Evolutionary conservation across 306 rosid species (phyloP).

Genomic region (Sicyos edulis): DNA sequence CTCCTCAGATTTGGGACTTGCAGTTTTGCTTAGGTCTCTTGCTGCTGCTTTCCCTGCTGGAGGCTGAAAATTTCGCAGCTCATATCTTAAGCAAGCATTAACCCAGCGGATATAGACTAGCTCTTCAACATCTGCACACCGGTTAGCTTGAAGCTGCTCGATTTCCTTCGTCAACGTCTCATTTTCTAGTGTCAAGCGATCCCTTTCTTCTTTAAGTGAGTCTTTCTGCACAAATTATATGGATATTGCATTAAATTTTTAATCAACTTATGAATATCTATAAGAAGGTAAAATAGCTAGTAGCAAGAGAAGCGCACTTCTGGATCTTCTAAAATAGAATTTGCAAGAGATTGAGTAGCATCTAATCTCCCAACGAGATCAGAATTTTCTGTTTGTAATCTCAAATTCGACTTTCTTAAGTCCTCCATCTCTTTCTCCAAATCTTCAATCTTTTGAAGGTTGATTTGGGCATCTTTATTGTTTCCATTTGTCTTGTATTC

Average conservation of each 20-base stretch:
- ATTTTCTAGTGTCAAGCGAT: constrained; percentile 40
- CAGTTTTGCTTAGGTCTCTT: constrained; percentile 66
- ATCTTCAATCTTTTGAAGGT: constrained; percentile 45
- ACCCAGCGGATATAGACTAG: constrained; percentile 83
- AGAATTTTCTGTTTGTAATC: constrained; percentile 51
- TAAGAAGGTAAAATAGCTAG: constrained; percentile 10
- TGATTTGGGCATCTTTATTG: constrained; percentile 32
- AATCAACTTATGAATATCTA: background rate
- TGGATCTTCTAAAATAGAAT: constrained; percentile 57
- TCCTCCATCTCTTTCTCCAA: constrained; percentile 54
- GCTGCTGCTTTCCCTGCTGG: constrained; percentile 64
- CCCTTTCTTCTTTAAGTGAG: constrained; percentile 40
- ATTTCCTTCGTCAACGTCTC: constrained; percentile 41
- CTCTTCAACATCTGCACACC: constrained; percentile 72
- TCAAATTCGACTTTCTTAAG: constrained; percentile 44
- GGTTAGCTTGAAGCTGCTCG: constrained; percentile 51
- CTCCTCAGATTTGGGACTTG: constrained; percentile 72
- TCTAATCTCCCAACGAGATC: constrained; percentile 67
- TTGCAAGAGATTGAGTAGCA: constrained; percentile 71
- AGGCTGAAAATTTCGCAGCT: constrained; percentile 58
- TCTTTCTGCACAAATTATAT: constrained; percentile 42
- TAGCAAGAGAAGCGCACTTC: constrained; percentile 36
- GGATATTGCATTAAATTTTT: background rate
- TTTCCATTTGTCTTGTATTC: constrained; percentile 35
- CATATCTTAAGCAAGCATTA: constrained; percentile 86